Percentiles rank a stretch among this genome's conserved stretches.
These are phyloP conservation scores for Globisporangium spinosum DNA, from an alignment of 352 stramenopile species.

Conservation along the genomic window DNA sequence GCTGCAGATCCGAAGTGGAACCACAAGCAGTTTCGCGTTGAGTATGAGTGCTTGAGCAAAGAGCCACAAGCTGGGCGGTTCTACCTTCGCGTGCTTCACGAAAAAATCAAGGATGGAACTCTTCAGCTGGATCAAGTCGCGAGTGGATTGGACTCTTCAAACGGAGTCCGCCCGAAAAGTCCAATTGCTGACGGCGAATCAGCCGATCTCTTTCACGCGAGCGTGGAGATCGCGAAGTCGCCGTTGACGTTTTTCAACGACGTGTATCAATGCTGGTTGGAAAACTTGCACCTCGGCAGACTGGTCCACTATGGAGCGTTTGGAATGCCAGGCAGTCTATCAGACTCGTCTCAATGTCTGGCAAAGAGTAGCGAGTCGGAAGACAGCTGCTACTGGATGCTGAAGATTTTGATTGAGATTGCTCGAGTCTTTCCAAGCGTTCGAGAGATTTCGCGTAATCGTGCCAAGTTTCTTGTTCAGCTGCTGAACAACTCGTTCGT, in stretches of 20 bases:
- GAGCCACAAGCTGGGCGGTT: constrained; percentile 65
- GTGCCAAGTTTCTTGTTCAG: constrained; percentile 47
- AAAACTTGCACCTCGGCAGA: constrained; percentile 55
- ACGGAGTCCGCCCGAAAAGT: constrained; percentile 40
- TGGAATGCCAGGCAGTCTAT: constrained; percentile 30
- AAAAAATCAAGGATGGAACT: constrained; percentile 67
- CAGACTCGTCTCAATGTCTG: constrained; percentile 7
- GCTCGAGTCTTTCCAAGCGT: constrained; percentile 55
- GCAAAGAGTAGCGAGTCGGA: constrained; percentile 24
- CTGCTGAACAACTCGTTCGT: constrained; percentile 50
- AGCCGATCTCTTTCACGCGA: constrained; percentile 54
- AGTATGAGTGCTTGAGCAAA: constrained; percentile 56
- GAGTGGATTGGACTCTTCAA: constrained; percentile 33
- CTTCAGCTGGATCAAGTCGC: constrained; percentile 54
- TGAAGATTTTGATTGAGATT: constrained; percentile 70
- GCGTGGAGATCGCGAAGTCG: constrained; percentile 60
- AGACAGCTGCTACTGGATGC: constrained; percentile 51
- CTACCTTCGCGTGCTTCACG: constrained; percentile 69
- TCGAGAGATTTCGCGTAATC: constrained; percentile 38
- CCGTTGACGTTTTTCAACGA: constrained; percentile 69
- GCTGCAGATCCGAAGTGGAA: constrained; percentile 50
- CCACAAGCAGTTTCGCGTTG: constrained; percentile 58
- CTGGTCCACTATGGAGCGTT: constrained; percentile 31
- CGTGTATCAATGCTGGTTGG: constrained; percentile 80
- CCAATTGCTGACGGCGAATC: constrained; percentile 22